Percentiles rank a stretch among this genome's conserved stretches.
phyloP scores from a whole-genome alignment of 2,329 filamentous ascomycete genomes.

The Grosmannia penicillata region DNA sequence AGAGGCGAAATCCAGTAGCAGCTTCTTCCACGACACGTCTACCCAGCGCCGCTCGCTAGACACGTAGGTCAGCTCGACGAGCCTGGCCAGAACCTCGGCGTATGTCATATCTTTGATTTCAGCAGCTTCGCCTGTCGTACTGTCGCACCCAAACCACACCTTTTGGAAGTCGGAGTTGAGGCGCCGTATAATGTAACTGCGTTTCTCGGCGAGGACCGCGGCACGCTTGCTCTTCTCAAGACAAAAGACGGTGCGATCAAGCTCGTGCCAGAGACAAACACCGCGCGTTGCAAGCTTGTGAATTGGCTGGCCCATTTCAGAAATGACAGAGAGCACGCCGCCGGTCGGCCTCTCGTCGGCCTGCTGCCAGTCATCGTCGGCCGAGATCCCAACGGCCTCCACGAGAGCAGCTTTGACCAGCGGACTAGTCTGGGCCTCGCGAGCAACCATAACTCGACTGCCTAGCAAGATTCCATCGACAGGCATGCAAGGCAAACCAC shows the following conservation, averaged over 20 bases:
- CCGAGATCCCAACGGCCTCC: conserved; percentile 68
- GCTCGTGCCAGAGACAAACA: conserved; percentile 94
- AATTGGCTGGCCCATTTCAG: conserved; percentile 98
- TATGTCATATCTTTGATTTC: conserved; percentile 97
- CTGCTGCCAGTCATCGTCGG: conserved; percentile 76
- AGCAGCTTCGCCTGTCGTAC: conserved; percentile 60
- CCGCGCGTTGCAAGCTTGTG: conserved; percentile 96
- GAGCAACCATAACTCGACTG: conserved; percentile 88
- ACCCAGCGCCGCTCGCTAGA: conserved; percentile 89
- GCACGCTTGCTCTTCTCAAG: conserved; percentile 90
- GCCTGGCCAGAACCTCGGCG: conserved; percentile 67
- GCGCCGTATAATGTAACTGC: conserved; percentile 86
- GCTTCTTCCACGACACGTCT: conserved; percentile 63
- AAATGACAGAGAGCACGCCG: conserved; percentile 89
- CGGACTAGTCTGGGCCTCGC: conserved; percentile 78
- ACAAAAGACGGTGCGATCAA: conserved; percentile 97
- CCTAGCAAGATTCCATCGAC: conserved; percentile 87
- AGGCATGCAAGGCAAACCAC: conserved; percentile 82
- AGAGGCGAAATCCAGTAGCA: conserved; percentile 92
- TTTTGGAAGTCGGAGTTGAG: conserved; percentile 95
- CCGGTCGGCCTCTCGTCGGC: conserved; percentile 85
- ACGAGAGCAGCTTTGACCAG: conserved; percentile 83
- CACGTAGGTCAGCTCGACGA: conserved; percentile 84
- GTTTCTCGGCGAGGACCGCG: conserved; percentile 73
- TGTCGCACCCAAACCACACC: conserved; percentile 87